These are phyloP conservation scores for Verticillium alfalfae DNA, from an alignment of 2,329 filamentous ascomycete genomes.

Conservation along the genomic window DNA sequence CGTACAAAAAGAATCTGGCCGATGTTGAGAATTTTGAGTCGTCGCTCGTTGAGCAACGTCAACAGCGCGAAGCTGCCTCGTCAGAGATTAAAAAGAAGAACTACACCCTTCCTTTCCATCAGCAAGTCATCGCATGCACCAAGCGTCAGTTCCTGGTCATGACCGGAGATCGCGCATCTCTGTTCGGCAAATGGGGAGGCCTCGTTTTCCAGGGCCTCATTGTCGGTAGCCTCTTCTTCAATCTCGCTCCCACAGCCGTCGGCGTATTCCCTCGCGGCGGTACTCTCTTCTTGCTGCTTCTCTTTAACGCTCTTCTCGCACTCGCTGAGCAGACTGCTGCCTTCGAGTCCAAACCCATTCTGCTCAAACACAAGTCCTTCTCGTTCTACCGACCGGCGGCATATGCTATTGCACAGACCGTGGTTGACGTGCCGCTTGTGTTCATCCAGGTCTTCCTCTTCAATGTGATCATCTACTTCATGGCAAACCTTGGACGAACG, in stretches of 20 bases:
- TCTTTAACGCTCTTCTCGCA: constrained; percentile 59
- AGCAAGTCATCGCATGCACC: constrained; percentile 42
- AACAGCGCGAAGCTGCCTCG: constrained; percentile 30
- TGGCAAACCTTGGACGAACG: constrained; percentile 49
- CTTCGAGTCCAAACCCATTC: constrained; percentile 57
- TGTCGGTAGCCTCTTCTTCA: constrained; percentile 23
- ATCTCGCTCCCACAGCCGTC: constrained; percentile 24
- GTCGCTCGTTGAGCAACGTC: constrained; percentile 38
- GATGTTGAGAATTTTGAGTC: constrained; percentile 50
- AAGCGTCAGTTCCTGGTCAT: constrained; percentile 25
- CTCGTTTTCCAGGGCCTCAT: constrained; percentile 27
- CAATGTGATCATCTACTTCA: constrained; percentile 55
- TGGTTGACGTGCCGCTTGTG: constrained; percentile 46
- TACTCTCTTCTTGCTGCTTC: constrained; percentile 55
- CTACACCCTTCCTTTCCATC: constrained; percentile 43
- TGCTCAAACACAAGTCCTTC: constrained; percentile 66
- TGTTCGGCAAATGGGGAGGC: constrained; percentile 25
- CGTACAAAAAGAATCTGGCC: constrained; percentile 30
- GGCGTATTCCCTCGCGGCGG: constrained; percentile 56
- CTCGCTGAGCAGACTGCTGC: constrained; percentile 55
- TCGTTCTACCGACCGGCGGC: constrained; percentile 62
- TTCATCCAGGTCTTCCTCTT: constrained; percentile 54
- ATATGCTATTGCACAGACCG: constrained; percentile 35
- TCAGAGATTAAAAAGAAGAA: constrained; percentile 40
- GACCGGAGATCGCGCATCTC: constrained; percentile 23